Evolutionary conservation across 106 monocot species (phyloP), one percentile per base, ranked within the genome.

Genomic region (Phalaenopsis aphrodite): DNA sequence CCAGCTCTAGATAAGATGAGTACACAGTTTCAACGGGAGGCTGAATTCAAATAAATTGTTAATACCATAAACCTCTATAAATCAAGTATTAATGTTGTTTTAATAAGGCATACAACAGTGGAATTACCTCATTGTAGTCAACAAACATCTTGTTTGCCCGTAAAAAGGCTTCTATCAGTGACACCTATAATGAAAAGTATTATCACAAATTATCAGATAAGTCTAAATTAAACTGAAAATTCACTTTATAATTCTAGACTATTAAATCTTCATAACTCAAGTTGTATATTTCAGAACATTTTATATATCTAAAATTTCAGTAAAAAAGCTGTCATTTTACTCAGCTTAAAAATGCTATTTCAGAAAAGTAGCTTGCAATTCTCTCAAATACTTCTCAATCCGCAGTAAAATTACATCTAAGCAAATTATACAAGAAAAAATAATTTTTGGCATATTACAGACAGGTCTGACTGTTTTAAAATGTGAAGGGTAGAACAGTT

Each of bases 91-190:
- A 21, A 24, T 42, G n/a, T 37, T 73, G 30, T 21, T 41, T 72
- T 41, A 52, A 75, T 41, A 66, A 39, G 24, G 1, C 57, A 23
- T 52, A 45, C 37, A 66, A 73, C 56, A 75, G 19, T 36, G 79
- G 11, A 41, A 39, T 81, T 80, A 97, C 96, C 96, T 97, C 85
- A 69, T 71, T 92, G 82, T 94, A 92, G 64, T 97, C 96, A 66
- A 97, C 88, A 90, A 97, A 94, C 94, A 97, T 90, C 4, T 90
- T 94, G 81, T 97, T 97, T 56, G 94, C 96, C 65, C 94, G 88
- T 56, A 94, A 75, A 85, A 90, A 97, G 16, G 96, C 77, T 78
- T 97, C 96, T 77, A 97, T 89, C 93, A 97, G 92, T 16, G 90
- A 79, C 7, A 94, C 90, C 96, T 92, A 83, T 38, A 77, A 49